Evolutionary conservation across 2,329 filamentous ascomycete species (phyloP), one percentile per base, ranked within the genome.

Genomic region (Fusarium penzigii): DNA sequence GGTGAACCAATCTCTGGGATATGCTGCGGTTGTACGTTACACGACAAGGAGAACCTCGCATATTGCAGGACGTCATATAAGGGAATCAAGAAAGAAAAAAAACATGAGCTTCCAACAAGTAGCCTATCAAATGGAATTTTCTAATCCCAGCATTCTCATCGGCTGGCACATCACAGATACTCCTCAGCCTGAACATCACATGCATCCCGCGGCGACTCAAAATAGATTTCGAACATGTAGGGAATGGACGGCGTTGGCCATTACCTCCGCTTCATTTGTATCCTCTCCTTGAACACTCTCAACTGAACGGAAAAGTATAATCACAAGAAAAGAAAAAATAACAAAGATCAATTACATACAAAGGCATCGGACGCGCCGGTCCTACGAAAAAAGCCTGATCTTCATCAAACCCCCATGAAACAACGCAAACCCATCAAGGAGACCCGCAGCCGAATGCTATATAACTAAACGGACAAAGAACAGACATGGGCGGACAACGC

Each of bases 181-280:
- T 25, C 20, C 20, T 25, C 20, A 25, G 20, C 20, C 20, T 4
- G 20, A 25, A 25, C 20, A 25, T 41, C 17, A 50, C 45, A 32
- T 25, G 44, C 44, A 57, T 16, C 34, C 46, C 36, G 16, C 17
- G 17, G 14, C 13, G 9, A 44, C 36, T 13, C 29, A 44, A n/a
- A 38, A 25, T 20, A 49, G 36, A 13, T 32, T 6, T 39, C 42
- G 17, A 17, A 29, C 16, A 43, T 7, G 20, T 50, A 61, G 42
- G 51, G 52, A 62, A 51, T 54, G 57, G 59, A 62, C 59, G 57
- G 58, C 58, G 41, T 17, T 41, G 46, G 53, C 57, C 55, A 62
- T 62, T 62, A 62, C 57, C 48, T 60, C 51, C 42, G 46, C 49
- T 41, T 42, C 32, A 36, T 42, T 36, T 32, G 41, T 51, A 39